phyloP scores from a whole-genome alignment of 768 basidiomycete genomes.

The Tricholoma terreum region DNA sequence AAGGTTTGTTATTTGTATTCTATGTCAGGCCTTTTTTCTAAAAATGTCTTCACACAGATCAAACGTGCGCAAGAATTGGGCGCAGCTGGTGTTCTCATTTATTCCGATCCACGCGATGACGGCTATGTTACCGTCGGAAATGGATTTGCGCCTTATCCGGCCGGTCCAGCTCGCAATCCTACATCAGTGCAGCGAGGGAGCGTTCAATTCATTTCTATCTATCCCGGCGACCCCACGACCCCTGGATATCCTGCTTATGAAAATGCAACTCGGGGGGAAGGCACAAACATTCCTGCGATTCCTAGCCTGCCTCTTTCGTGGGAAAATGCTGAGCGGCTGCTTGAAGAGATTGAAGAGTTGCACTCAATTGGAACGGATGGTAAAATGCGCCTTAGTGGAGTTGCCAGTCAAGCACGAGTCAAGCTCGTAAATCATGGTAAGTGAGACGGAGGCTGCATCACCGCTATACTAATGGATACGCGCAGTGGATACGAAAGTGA shows the following conservation, averaged over 20 bases:
- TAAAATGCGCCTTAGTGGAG: slow-evolving; percentile 42
- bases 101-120: slow-evolving; percentile 84
- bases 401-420: slow-evolving; percentile 44
- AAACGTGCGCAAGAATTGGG: slow-evolving; percentile 83
- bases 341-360: slow-evolving; percentile 51
- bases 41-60: slow-evolving; percentile 42
- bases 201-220: slow-evolving; percentile 65
- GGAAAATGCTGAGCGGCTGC: slow-evolving; percentile 70
- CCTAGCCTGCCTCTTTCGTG: slow-evolving; percentile 91
- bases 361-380: slow-evolving; percentile 26
- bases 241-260: slow-evolving; percentile 87
- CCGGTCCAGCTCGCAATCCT: slow-evolving; percentile 86
- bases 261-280: slow-evolving; percentile 63
- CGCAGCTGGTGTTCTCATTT: slow-evolving; percentile 75
- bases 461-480: neutral
- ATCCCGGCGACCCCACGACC: slow-evolving; percentile 81
- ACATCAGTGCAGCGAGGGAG: slow-evolving; percentile 83
- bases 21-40: slow-evolving; percentile 13
- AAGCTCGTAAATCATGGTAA: slow-evolving; percentile 56
- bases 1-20: slow-evolving; percentile 46
- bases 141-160: slow-evolving; percentile 75
- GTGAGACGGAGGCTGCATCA: neutral
- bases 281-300: slow-evolving; percentile 64
- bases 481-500: slow-evolving; percentile 72
- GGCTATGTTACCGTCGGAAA: slow-evolving; percentile 74